Evolutionary conservation across 345 rosid species (phyloP).

Genomic region (Hibiscus mutabilis): DNA sequence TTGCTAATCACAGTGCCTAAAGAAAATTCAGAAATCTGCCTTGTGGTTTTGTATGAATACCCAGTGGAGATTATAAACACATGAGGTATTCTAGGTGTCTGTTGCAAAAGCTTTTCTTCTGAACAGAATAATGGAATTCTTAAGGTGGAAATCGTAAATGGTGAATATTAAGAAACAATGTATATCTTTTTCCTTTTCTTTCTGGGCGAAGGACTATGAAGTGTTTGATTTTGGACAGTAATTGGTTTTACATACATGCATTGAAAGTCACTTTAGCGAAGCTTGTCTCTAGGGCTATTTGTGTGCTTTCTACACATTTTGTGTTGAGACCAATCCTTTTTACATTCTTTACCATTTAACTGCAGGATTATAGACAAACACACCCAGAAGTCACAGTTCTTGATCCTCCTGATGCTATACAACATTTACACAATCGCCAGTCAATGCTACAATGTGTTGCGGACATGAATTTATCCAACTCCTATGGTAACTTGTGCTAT

Average conservation of each 20-base stretch:
- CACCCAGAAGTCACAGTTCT: constrained; percentile 84
- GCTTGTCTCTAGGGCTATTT: background rate
- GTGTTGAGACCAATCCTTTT: background rate
- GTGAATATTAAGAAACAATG: background rate
- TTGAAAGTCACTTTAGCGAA: background rate
- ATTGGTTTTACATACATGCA: background rate
- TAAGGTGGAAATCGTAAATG: background rate
- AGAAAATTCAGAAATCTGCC: background rate
- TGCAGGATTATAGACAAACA: constrained; percentile 54
- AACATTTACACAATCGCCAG: constrained; percentile 64
- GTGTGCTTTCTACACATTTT: background rate
- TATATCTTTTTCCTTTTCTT: background rate
- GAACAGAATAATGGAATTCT: background rate
- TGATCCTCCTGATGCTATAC: constrained; percentile 83
- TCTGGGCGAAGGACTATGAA: background rate
- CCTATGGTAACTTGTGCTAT: constrained; percentile 34
- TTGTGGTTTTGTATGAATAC: background rate
- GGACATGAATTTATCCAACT: constrained; percentile 55
- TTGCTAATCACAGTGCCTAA: background rate
- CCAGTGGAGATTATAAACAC: background rate
- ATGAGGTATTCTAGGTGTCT: background rate
- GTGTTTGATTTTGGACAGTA: background rate
- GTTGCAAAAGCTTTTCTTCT: background rate
- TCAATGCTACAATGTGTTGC: constrained; percentile 83
- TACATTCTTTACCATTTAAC: constrained; percentile 1